These are phyloP conservation scores for Penicillium flavigenum DNA, from an alignment of 495 filamentous ascomycete species.

Conservation along the genomic window DNA sequence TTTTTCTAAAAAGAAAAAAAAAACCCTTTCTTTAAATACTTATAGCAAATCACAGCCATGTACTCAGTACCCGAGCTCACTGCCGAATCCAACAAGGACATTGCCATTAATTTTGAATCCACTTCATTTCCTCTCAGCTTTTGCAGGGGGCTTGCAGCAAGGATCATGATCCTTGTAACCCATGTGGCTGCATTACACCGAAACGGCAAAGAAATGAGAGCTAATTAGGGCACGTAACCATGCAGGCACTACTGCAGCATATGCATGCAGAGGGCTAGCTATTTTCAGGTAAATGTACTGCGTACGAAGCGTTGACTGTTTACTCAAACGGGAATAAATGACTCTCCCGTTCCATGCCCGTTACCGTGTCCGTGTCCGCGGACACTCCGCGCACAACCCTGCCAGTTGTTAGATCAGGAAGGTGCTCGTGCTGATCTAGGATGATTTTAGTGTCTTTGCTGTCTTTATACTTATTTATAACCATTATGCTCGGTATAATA, in stretches of 20 bases:
- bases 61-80: background rate
- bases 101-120: background rate
- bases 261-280: constrained; percentile 3
- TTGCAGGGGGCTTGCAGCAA: background rate
- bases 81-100: background rate
- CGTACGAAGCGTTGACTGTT: background rate
- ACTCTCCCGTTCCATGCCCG: background rate
- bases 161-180: constrained; percentile 3
- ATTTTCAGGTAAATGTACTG: background rate
- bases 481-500: background rate
- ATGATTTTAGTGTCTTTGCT: background rate
- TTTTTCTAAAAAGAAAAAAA: too few species aligned
- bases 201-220: constrained; percentile 1
- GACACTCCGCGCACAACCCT: background rate
- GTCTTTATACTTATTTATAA: constrained; percentile 4
- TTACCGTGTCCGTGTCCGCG: background rate
- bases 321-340: background rate
- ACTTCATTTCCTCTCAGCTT: background rate
- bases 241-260: constrained; percentile 4
- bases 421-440: background rate
- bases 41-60: too few species aligned
- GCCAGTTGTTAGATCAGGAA: background rate
- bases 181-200: constrained; percentile 9
- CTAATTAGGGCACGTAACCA: constrained; percentile 10
- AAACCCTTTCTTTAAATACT: too few species aligned